Percentiles rank a stretch among this genome's conserved stretches.
Evolutionary conservation across 2,329 filamentous ascomycete genomes (phyloP).

Genomic region (Raffaelea albimanens): DNA sequence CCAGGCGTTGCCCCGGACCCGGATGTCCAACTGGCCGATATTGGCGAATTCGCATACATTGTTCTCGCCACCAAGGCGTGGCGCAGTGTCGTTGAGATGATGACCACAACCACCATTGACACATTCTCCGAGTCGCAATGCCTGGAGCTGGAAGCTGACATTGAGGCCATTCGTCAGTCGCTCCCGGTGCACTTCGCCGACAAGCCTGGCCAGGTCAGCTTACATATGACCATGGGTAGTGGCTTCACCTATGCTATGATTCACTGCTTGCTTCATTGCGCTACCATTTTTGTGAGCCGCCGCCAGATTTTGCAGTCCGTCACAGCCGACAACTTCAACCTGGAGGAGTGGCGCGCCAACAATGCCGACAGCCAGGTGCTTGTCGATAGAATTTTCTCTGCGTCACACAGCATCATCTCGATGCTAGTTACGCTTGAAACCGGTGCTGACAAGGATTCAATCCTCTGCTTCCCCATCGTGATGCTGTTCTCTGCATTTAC

Average conservation of each 20-base stretch:
- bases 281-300: conserved; percentile 51
- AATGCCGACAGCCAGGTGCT: conserved; percentile 35
- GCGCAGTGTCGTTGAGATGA: conserved; percentile 53
- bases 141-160: conserved; percentile 39
- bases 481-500: conserved; percentile 56
- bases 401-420: conserved; percentile 49
- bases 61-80: conserved; percentile 51
- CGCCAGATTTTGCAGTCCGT: conserved; percentile 50
- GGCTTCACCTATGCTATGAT: conserved; percentile 55
- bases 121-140: conserved; percentile 47
- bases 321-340: conserved; percentile 39
- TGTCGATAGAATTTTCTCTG: conserved; percentile 47
- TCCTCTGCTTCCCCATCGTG: conserved; percentile 53
- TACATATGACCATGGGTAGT: conserved; percentile 56
- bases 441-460: conserved; percentile 46
- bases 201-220: conserved; percentile 50
- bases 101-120: conserved; percentile 41
- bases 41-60: conserved; percentile 54
- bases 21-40: conserved; percentile 32
- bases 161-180: conserved; percentile 43
- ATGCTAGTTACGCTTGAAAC: conserved; percentile 46
- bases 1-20: conserved; percentile 28
- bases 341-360: conserved; percentile 41
- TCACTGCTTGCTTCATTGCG: conserved; percentile 51
- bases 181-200: conserved; percentile 52